phyloP scores from a whole-genome alignment of 2,329 filamentous ascomycete genomes.

The Fusarium nelsonii region DNA sequence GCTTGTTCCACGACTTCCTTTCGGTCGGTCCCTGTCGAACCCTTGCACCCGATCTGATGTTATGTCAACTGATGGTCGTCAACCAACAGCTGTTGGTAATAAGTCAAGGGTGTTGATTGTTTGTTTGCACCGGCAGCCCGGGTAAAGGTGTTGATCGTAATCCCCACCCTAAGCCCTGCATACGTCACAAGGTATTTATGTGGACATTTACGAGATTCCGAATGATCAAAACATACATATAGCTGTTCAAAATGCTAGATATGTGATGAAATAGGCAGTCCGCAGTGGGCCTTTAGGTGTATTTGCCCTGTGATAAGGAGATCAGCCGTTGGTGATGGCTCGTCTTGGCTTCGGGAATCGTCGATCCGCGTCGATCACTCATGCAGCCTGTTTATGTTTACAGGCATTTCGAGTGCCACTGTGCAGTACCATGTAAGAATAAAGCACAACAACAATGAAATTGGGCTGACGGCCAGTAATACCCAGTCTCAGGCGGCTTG shows the following conservation, averaged over 20 bases:
- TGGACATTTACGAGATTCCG: not conserved
- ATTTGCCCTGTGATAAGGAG: constrained; percentile 13
- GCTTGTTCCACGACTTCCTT: not conserved
- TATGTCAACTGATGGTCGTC: constrained; percentile 2
- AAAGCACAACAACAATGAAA: not conserved
- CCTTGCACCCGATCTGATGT: not conserved
- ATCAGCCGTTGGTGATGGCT: constrained; percentile 19
- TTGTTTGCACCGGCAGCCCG: constrained; percentile 16
- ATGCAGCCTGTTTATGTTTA: constrained; percentile 26
- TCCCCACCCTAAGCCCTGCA: constrained; percentile 2
- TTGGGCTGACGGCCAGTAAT: not conserved
- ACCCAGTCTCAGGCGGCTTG: not conserved
- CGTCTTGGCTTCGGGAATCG: constrained; percentile 38
- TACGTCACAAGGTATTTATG: not conserved
- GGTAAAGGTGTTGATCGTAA: constrained; percentile 24
- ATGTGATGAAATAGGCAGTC: not conserved
- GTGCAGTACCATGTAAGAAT: not conserved
- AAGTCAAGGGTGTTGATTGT: constrained; percentile 1
- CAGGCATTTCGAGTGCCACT: not conserved
- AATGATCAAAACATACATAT: not conserved
- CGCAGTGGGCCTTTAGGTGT: not conserved
- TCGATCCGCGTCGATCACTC: constrained; percentile 40
- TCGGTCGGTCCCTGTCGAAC: not conserved
- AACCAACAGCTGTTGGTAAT: constrained; percentile 6
- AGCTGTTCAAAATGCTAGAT: not conserved